Evolutionary conservation across 108 stramenopile species (phyloP).

Genomic region (Conticribra weissflogii): DNA sequence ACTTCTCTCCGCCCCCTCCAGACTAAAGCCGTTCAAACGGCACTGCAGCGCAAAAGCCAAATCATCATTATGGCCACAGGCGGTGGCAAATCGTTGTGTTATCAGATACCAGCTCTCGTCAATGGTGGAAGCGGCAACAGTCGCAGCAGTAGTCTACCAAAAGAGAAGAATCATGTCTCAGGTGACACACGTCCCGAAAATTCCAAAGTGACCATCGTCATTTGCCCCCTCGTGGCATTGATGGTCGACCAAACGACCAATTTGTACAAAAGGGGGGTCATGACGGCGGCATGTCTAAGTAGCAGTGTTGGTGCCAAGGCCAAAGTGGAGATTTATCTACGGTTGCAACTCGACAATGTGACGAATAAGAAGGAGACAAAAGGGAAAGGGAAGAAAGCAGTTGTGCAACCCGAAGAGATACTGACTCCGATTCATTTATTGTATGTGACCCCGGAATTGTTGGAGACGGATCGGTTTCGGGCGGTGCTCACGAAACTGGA

Average conservation of each 20-base stretch:
- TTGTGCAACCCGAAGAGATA: neutral
- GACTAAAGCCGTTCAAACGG: constrained; percentile 57
- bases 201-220: constrained; percentile 87
- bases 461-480: constrained; percentile 79
- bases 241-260: constrained; percentile 95
- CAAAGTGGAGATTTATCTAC: constrained; percentile 58
- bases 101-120: constrained; percentile 93
- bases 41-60: constrained; percentile 56
- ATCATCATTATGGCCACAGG: constrained; percentile 94
- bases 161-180: too few relatives aligned
- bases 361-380: constrained; percentile 7
- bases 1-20: constrained; percentile 64
- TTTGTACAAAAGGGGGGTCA: constrained; percentile 61
- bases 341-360: constrained; percentile 46
- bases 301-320: constrained; percentile 50
- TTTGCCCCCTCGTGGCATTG: constrained; percentile 95
- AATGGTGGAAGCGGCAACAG: too few relatives aligned
- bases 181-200: constrained; percentile 20
- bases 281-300: constrained; percentile 66
- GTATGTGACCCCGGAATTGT: constrained; percentile 96
- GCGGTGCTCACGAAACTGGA: constrained; percentile 66
- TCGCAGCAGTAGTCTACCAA: too few relatives aligned
- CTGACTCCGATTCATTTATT: constrained; percentile 70
- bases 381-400: constrained; percentile 19
- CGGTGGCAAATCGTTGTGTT: constrained; percentile 94